Percentiles rank a stretch among this genome's conserved stretches.
Conservation (phyloP, 345 rosid species). For the Turnera subulata region DNA sequence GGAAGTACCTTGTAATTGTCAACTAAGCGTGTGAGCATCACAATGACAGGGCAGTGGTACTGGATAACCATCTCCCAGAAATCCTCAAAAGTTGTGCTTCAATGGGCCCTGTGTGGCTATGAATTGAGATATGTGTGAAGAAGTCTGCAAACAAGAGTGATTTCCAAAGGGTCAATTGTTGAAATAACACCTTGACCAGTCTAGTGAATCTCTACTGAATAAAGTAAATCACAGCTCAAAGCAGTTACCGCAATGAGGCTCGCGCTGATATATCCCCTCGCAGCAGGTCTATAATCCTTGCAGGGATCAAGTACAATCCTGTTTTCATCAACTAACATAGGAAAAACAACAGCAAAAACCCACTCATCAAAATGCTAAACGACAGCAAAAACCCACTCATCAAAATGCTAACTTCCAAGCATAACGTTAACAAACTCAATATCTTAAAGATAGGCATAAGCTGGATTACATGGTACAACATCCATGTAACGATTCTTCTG, state of each 20-base stretch:
- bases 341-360: background rate
- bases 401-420: background rate
- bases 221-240: too few species aligned
- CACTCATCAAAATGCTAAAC: background rate
- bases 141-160: slow-evolving; percentile 44
- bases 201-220: background rate
- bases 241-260: slow-evolving; percentile 74
- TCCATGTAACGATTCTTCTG: slow-evolving; percentile 72
- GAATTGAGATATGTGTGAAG: slow-evolving; percentile 57
- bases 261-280: slow-evolving; percentile 78
- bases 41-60: slow-evolving; percentile 63
- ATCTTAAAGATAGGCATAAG: background rate
- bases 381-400: too few species aligned
- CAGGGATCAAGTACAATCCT: slow-evolving; percentile 67
- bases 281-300: slow-evolving; percentile 58
- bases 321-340: slow-evolving; percentile 57
- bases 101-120: slow-evolving; percentile 95
- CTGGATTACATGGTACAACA: slow-evolving; percentile 68
- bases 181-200: too few species aligned
- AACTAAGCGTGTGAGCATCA: slow-evolving; percentile 86
- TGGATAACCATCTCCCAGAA: slow-evolving; percentile 96
- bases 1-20: slow-evolving; percentile 56
- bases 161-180: background rate
- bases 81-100: slow-evolving; percentile 68
- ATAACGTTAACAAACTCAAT: background rate